Evolutionary conservation across 345 rosid species (phyloP).

Genomic region (Xanthoceras sorbifolium): DNA sequence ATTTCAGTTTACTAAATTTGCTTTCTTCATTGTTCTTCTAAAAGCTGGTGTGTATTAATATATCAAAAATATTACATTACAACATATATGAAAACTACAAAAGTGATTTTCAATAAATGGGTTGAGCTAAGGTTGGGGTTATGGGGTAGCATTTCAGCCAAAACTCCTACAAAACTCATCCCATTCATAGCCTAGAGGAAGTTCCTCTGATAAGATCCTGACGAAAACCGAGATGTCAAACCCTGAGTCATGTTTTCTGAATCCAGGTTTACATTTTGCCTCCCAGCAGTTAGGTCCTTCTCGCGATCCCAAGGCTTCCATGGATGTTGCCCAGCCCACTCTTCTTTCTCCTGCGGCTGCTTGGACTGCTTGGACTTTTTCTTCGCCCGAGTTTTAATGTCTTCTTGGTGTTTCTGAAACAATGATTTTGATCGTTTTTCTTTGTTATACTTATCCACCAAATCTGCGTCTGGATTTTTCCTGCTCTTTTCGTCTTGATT

Average conservation of each 20-base stretch:
- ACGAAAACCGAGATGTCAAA: conserved; percentile 77
- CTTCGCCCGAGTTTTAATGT: conserved; percentile 46
- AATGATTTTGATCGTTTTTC: conserved; percentile 76
- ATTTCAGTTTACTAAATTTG: neutral
- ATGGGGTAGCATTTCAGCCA: neutral
- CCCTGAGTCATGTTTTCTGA: conserved; percentile 69
- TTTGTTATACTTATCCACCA: conserved; percentile 91
- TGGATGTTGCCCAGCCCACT: conserved; percentile 87
- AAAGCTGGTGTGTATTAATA: neutral
- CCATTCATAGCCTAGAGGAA: conserved; percentile 45
- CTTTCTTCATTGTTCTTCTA: neutral
- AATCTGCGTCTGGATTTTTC: conserved; percentile 59
- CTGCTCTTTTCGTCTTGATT: conserved; percentile 60
- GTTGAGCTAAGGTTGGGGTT: neutral
- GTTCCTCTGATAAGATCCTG: conserved; percentile 78
- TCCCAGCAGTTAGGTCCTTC: conserved; percentile 76
- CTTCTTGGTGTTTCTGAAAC: conserved; percentile 79
- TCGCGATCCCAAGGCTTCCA: conserved; percentile 99
- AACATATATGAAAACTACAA: neutral
- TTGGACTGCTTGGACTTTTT: conserved; percentile 50
- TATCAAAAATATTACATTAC: neutral
- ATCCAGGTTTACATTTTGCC: conserved; percentile 68
- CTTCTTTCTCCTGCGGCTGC: conserved; percentile 57
- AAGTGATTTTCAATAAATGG: neutral
- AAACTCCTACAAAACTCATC: neutral